Conservation (phyloP, 2,329 filamentous ascomycete species). For the Clonostachys byssicola region DNA sequence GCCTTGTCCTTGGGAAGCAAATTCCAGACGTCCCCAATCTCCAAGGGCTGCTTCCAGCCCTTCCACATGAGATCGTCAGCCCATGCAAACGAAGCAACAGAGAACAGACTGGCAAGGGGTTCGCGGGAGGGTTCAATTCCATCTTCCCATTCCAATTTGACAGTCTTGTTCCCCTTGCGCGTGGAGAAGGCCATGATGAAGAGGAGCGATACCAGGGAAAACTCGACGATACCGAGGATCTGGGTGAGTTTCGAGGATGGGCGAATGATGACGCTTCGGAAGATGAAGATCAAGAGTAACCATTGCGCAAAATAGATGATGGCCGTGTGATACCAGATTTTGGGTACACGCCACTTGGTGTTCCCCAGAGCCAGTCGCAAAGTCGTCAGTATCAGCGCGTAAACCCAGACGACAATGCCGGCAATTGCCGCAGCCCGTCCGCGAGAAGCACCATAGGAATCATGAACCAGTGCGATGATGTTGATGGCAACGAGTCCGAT, state of each 20-base stretch:
- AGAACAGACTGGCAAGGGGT: constrained; percentile 83
- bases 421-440: constrained; percentile 59
- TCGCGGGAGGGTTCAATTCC: constrained; percentile 84
- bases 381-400: constrained; percentile 69
- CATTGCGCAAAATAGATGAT: constrained; percentile 79
- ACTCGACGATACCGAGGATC: constrained; percentile 67
- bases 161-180: constrained; percentile 86
- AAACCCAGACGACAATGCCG: constrained; percentile 73
- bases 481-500: constrained; percentile 68
- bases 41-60: constrained; percentile 80
- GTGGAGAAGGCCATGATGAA: constrained; percentile 74
- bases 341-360: constrained; percentile 62
- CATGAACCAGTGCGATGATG: constrained; percentile 55
- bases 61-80: constrained; percentile 84
- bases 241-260: constrained; percentile 60
- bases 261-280: constrained; percentile 83
- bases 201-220: constrained; percentile 69
- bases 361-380: constrained; percentile 66
- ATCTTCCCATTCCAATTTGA: constrained; percentile 84
- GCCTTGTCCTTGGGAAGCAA: constrained; percentile 85
- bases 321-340: constrained; percentile 91
- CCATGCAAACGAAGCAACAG: constrained; percentile 85
- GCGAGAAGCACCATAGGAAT: constrained; percentile 42
- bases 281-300: constrained; percentile 70
- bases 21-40: constrained; percentile 89